Percentiles rank a stretch among this genome's conserved stretches.
phyloP scores from a whole-genome alignment of 2,329 filamentous ascomycete genomes.

The Arthrobotrys sinensis region DNA sequence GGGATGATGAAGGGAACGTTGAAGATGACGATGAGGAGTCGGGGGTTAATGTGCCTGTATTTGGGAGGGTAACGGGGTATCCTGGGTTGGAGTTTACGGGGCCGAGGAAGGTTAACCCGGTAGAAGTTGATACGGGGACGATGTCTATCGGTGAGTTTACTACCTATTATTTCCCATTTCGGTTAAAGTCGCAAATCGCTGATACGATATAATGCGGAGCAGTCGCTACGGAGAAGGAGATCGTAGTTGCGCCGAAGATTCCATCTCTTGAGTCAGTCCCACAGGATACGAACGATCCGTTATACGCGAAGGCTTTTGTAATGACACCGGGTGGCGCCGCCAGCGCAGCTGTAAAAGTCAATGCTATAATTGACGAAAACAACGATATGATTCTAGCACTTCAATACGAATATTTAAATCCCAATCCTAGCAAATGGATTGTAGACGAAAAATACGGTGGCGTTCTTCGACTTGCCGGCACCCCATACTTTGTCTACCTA shows the following conservation, averaged over 20 bases:
- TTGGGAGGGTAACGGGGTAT: neutral
- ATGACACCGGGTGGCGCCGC: constrained; percentile 32
- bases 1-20: constrained; percentile 33
- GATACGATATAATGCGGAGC: neutral
- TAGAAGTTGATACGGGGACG: constrained; percentile 12
- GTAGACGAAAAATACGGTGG: constrained; percentile 14
- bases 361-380: constrained; percentile 30
- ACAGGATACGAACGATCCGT: constrained; percentile 26
- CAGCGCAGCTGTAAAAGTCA: constrained; percentile 18
- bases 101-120: constrained; percentile 21
- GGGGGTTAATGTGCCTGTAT: constrained; percentile 23
- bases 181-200: neutral
- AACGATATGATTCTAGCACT: constrained; percentile 9
- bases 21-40: constrained; percentile 25
- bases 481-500: constrained; percentile 45
- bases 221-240: constrained; percentile 7
- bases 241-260: neutral
- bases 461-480: constrained; percentile 29
- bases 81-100: constrained; percentile 18
- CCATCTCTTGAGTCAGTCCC: neutral
- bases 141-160: constrained; percentile 2
- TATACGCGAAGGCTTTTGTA: constrained; percentile 18
- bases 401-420: constrained; percentile 36
- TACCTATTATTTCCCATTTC: neutral
- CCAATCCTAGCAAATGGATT: constrained; percentile 29